Evolutionary conservation across 2,329 filamentous ascomycete species (phyloP).

Genomic region (Myrmaecium sp.): DNA sequence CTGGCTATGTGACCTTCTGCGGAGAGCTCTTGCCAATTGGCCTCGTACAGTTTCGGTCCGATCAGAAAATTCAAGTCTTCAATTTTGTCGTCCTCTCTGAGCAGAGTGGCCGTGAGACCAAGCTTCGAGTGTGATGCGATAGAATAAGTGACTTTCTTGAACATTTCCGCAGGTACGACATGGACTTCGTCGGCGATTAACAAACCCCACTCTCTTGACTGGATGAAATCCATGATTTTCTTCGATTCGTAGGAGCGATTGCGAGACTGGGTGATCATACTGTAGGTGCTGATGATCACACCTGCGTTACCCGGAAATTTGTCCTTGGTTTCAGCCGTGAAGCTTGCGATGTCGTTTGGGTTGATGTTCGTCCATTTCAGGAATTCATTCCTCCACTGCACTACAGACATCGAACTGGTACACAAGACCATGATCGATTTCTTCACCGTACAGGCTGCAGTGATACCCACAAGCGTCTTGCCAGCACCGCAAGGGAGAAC

Average conservation of each 20-base stretch:
- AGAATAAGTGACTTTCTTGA: slow-evolving; percentile 78
- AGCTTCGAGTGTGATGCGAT: slow-evolving; percentile 94
- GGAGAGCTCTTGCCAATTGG: slow-evolving; percentile 97
- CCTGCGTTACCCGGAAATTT: slow-evolving; percentile 76
- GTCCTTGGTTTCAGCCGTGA: slow-evolving; percentile 85
- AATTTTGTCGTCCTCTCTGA: slow-evolving; percentile 97
- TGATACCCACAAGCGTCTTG: slow-evolving; percentile 96
- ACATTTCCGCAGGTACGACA: slow-evolving; percentile 92
- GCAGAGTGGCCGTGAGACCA: slow-evolving; percentile 79
- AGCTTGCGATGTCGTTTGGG: slow-evolving; percentile 82
- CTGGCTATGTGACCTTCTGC: slow-evolving; percentile 93
- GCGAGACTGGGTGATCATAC: slow-evolving; percentile 90
- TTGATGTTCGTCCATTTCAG: slow-evolving; percentile 98
- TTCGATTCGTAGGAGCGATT: slow-evolving; percentile 81
- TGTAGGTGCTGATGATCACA: slow-evolving; percentile 94
- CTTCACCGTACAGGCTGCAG: slow-evolving; percentile 91
- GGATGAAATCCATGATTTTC: slow-evolving; percentile 95
- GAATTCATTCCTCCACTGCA: slow-evolving; percentile 94
- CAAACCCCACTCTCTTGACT: slow-evolving; percentile 80
- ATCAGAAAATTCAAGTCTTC: slow-evolving; percentile 94
- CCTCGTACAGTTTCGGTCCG: slow-evolving; percentile 92
- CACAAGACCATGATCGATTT: slow-evolving; percentile 91
- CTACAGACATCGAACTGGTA: slow-evolving; percentile 94
- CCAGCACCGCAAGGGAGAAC: slow-evolving; percentile 92
- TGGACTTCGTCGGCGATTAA: slow-evolving; percentile 97